These are phyloP conservation scores for Vigna angularis DNA, from an alignment of 306 rosid species.

Conservation along the genomic window DNA sequence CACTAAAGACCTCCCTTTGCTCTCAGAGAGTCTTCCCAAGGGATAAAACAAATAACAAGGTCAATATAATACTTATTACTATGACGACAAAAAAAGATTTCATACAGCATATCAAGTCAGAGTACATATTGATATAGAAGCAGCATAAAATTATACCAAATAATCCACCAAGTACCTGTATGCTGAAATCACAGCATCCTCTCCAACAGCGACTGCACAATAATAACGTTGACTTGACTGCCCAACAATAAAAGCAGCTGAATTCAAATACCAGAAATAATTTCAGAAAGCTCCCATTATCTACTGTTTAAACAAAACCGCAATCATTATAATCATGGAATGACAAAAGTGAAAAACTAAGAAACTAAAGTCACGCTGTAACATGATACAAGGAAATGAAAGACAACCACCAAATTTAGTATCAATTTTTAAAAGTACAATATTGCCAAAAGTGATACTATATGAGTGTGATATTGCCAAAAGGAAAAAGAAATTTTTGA, in stretches of 20 bases:
- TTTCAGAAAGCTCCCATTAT: slow-evolving; percentile 76
- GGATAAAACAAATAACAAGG: slow-evolving; percentile 37
- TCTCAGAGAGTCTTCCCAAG: slow-evolving; percentile 79
- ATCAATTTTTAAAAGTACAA: background rate
- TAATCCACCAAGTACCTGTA: slow-evolving; percentile 71
- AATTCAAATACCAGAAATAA: slow-evolving; percentile 94
- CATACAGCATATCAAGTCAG: background rate
- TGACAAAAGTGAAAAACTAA: slow-evolving; percentile 24
- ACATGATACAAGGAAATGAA: background rate
- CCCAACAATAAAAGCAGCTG: slow-evolving; percentile 99
- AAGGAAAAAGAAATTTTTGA: slow-evolving; percentile 23
- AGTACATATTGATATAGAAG: slow-evolving; percentile 15
- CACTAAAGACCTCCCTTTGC: slow-evolving; percentile 85
- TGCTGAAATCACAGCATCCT: slow-evolving; percentile 96
- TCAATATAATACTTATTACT: slow-evolving; percentile 39
- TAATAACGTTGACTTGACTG: slow-evolving; percentile 95
- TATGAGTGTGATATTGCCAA: background rate
- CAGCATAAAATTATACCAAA: background rate
- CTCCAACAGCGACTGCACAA: slow-evolving; percentile 94
- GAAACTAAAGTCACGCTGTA: background rate
- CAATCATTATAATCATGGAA: slow-evolving; percentile 26
- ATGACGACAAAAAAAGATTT: slow-evolving; percentile 24
- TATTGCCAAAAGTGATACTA: background rate
- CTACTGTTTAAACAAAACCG: slow-evolving; percentile 42
- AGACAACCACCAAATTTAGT: background rate